Percentiles rank a stretch among this genome's conserved stretches.
Conservation (phyloP, 352 stramenopile species). For the Bremia lactucae region DNA sequence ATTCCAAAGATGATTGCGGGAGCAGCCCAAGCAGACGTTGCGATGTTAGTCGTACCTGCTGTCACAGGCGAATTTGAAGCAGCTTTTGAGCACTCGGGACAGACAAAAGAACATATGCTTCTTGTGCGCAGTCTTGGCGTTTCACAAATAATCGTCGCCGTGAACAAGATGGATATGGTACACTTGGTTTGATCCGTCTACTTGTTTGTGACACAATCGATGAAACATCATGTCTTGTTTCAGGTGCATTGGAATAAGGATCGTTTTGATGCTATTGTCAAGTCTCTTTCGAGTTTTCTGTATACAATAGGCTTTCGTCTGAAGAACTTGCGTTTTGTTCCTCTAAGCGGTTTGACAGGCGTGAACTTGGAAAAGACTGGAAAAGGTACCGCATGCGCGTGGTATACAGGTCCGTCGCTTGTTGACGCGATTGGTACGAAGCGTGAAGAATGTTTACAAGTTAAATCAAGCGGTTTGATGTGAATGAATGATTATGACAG, state of each 20-base stretch:
- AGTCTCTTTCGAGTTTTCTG: slow-evolving; percentile 67
- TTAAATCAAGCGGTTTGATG: not conserved
- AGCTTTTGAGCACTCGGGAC: slow-evolving; percentile 89
- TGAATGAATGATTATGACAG: slow-evolving; percentile 17
- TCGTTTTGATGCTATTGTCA: slow-evolving; percentile 71
- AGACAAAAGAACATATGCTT: slow-evolving; percentile 97
- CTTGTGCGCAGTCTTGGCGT: slow-evolving; percentile 90
- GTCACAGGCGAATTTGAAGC: slow-evolving; percentile 92
- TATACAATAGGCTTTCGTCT: slow-evolving; percentile 58
- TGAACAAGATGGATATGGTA: slow-evolving; percentile 98
- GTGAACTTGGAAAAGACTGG: slow-evolving; percentile 71
- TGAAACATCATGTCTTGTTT: not conserved
- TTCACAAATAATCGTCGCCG: slow-evolving; percentile 90
- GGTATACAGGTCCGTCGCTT: slow-evolving; percentile 73
- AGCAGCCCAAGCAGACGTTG: slow-evolving; percentile 86
- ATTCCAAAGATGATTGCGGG: slow-evolving; percentile 97
- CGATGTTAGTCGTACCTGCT: slow-evolving; percentile 91
- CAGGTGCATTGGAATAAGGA: slow-evolving; percentile 59
- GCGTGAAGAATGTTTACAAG: no score
- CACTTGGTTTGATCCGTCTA: not conserved
- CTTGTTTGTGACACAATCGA: not conserved
- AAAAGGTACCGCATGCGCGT: slow-evolving; percentile 35
- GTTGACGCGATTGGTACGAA: slow-evolving; percentile 69
- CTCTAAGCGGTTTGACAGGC: slow-evolving; percentile 78
- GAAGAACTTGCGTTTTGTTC: slow-evolving; percentile 81